Evolutionary conservation across 441 rosid genomes (phyloP), one percentile per base, ranked within the genome.

Genomic region (Melastoma candidum): DNA sequence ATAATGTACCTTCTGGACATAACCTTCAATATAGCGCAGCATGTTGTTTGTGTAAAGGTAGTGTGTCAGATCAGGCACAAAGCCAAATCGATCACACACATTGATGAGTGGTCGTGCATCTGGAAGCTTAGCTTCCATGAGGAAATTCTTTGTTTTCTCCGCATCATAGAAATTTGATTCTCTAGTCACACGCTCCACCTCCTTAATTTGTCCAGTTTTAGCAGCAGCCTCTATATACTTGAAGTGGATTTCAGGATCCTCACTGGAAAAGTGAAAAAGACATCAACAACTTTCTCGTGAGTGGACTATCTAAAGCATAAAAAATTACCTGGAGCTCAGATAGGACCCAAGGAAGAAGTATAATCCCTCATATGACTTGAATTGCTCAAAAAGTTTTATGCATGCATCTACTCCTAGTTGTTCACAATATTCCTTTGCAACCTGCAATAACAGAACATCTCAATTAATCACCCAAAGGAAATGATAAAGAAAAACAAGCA

Each of bases 11-110:
- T 95, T 95, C 74, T 90, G 98, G 50, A 95, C 97, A 68, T 90
- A 95, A 63, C 98, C 97, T 77, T 95, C 98, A 63, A 95, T 90
- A 64, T 90, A 95, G 2, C 98, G 95, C 44, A 95, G 94, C 99
- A 95, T 90, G 77, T 88, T 95, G 77, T 53, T 36, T 6, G 25
- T 43, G 44, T 39, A 39, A 41, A 39, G 46, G 39, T 25, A 36
- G 44, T 11, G 56, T 12, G 59, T 56, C 41, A 44, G 59, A 44
- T 26, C 48, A 44, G 49, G 54, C 54, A 58, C 53, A 48, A 68
- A 88, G 17, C 61, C 67, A 56, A 49, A 55, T 49, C 32, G 56
- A 54, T 53, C 47, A 12, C 53, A 47, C 39, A 60, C 57, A 53
- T 60, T 58, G 46, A 56, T 56, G 2, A 56, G 41, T 7, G 50